Percentiles rank a stretch among this genome's conserved stretches.
phyloP scores from a whole-genome alignment of 1,139 yeast species.

The Yamadazyma jaroonii region DNA sequence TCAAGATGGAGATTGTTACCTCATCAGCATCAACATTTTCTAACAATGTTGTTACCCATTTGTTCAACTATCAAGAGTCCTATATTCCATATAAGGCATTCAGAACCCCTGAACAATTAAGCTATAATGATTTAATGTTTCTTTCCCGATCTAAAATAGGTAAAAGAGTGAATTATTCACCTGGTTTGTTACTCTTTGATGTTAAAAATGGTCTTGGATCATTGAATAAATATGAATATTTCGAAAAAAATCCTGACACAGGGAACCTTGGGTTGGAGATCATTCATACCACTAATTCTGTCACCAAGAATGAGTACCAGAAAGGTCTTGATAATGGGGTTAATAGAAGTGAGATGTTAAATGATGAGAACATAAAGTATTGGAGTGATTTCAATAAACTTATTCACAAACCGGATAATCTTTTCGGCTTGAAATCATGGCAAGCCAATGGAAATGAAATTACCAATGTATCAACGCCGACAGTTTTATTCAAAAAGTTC shows the following conservation, averaged over 20 bases:
- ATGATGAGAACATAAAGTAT: slow-evolving; percentile 45
- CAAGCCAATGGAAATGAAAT: slow-evolving; percentile 24
- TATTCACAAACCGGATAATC: slow-evolving; percentile 60
- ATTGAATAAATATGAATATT: slow-evolving; percentile 52
- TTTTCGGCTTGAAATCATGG: slow-evolving; percentile 58
- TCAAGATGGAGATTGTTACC: slow-evolving; percentile 53
- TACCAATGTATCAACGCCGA: slow-evolving; percentile 27
- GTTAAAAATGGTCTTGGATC: slow-evolving; percentile 65
- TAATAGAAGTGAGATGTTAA: slow-evolving; percentile 26
- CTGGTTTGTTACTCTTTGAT: slow-evolving; percentile 80
- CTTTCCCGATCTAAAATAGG: slow-evolving; percentile 34
- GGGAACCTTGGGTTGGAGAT: slow-evolving; percentile 11
- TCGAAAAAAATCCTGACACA: slow-evolving; percentile 16
- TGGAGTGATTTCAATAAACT: slow-evolving; percentile 85
- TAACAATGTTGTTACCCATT: slow-evolving; percentile 72
- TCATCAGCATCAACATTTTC: slow-evolving; percentile 70
- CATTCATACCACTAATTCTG: slow-evolving; percentile 13
- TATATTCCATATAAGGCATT: slow-evolving; percentile 51
- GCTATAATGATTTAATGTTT: slow-evolving; percentile 32
- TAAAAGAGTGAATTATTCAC: slow-evolving; percentile 62
- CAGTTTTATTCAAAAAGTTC: slow-evolving; percentile 25
- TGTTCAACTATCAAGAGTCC: slow-evolving; percentile 75
- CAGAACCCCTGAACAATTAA: slow-evolving; percentile 20
- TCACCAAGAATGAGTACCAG: slow-evolving; percentile 57
- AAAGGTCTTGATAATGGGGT: slow-evolving; percentile 52